Conservation (phyloP, 164 flowering plant genomes). For the Aristolochia contorta region DNA sequence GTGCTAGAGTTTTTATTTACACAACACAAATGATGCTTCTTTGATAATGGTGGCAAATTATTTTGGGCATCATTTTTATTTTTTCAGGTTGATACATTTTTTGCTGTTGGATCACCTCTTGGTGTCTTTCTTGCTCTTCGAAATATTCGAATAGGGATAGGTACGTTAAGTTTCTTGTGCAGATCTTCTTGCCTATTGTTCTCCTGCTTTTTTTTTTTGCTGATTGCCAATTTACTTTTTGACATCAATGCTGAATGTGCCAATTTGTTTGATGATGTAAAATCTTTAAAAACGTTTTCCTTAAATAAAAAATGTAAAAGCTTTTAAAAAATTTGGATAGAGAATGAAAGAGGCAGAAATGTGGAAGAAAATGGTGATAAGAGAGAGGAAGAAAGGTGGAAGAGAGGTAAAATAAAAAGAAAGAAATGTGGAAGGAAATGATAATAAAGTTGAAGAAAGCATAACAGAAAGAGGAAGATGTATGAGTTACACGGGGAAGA, state of each 20-base stretch:
- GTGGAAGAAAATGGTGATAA: no score
- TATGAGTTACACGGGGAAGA: no score
- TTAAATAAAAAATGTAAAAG: no score
- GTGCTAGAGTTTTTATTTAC: not conserved
- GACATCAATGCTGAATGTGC: not conserved
- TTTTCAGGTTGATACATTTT: slow-evolving; percentile 90
- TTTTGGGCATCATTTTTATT: not conserved
- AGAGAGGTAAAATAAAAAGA: no score
- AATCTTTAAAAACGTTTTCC: no score
- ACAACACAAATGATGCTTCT: not conserved
- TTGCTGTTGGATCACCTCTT: slow-evolving; percentile 97
- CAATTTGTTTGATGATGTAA: no score
- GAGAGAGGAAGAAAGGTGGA: no score
- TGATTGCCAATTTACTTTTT: not conserved
- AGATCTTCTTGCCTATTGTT: not conserved
- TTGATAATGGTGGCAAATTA: not conserved
- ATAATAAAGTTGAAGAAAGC: no score
- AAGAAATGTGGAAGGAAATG: no score
- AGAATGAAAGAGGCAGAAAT: no score
- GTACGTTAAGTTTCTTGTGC: slow-evolving; percentile 22
- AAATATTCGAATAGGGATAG: slow-evolving; percentile 87
- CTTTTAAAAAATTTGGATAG: no score
- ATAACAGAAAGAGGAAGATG: no score
- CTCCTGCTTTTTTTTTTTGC: not conserved
- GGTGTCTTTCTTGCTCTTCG: slow-evolving; percentile 97